A percentile compares a stretch with the other conserved stretches of the same genome.
These are phyloP conservation scores for Salvia hispanica DNA, from an alignment of 257 asterid species.

Conservation along the genomic window DNA sequence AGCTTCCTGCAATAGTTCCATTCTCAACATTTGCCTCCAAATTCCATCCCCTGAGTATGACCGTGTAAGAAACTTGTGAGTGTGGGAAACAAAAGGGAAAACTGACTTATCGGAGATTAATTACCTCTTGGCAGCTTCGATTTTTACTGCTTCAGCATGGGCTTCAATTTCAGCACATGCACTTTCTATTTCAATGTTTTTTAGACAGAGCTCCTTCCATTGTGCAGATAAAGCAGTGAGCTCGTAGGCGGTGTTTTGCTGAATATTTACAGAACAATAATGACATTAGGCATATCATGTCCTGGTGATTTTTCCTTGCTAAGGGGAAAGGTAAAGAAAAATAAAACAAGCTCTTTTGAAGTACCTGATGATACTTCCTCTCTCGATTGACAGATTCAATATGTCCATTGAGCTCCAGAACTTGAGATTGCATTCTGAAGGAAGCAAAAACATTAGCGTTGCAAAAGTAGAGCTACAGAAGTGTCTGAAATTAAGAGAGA, in stretches of 20 bases:
- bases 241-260: slow-evolving; percentile 97
- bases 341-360: not conserved
- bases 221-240: slow-evolving; percentile 83
- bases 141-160: slow-evolving; percentile 58
- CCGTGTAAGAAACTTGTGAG: slow-evolving; percentile 17
- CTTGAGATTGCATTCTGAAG: slow-evolving; percentile 76
- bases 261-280: slow-evolving; percentile 35
- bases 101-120: slow-evolving; percentile 18
- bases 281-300: not conserved
- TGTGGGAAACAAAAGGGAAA: slow-evolving; percentile 8
- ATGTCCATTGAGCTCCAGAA: slow-evolving; percentile 61
- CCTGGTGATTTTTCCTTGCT: slow-evolving; percentile 8
- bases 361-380: slow-evolving; percentile 98
- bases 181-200: slow-evolving; percentile 84
- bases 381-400: slow-evolving; percentile 92
- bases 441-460: slow-evolving; percentile 24
- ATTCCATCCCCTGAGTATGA: slow-evolving; percentile 63
- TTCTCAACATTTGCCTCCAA: slow-evolving; percentile 59
- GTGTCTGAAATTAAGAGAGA: slow-evolving; percentile 7
- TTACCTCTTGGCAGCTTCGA: slow-evolving; percentile 67
- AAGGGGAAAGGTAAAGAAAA: not conserved
- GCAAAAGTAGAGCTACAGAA: slow-evolving; percentile 14
- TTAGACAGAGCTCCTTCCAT: slow-evolving; percentile 91
- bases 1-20: slow-evolving; percentile 36
- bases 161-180: slow-evolving; percentile 73